A percentile compares a stretch with the other conserved stretches of the same genome.
These are phyloP conservation scores for Lichtheimia ramosa DNA, from an alignment of 371 early-diverging fungal genomes.

Conservation along the genomic window DNA sequence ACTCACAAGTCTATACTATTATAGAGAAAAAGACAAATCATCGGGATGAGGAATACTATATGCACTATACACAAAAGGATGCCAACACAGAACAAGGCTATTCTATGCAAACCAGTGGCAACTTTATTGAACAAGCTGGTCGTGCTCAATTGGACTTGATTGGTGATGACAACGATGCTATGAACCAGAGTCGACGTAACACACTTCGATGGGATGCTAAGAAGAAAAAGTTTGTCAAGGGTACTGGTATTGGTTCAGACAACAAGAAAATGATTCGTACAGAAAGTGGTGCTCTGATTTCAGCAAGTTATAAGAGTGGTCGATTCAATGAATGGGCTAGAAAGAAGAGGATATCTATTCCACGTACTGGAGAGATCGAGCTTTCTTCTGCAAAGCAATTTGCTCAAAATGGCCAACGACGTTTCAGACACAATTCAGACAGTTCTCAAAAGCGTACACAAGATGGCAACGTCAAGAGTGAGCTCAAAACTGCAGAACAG, in stretches of 20 bases:
- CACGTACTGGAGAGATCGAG: constrained; percentile 88
- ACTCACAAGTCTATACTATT: neutral
- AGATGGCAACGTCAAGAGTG: constrained; percentile 50
- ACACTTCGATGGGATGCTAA: constrained; percentile 90
- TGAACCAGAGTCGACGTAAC: constrained; percentile 48
- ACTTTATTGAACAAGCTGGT: constrained; percentile 82
- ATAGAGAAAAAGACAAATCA: constrained; percentile 30
- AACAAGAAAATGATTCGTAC: constrained; percentile 94
- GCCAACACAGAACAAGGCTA: constrained; percentile 92
- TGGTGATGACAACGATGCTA: constrained; percentile 81
- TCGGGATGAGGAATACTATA: constrained; percentile 86
- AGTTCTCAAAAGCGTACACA: constrained; percentile 65
- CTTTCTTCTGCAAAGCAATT: constrained; percentile 47
- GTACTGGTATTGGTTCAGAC: constrained; percentile 87
- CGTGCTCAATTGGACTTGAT: constrained; percentile 78
- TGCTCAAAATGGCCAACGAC: constrained; percentile 32
- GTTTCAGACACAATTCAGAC: constrained; percentile 65
- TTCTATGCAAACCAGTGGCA: constrained; percentile 70
- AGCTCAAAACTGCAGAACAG: constrained; percentile 81
- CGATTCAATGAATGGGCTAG: constrained; percentile 89
- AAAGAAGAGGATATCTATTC: constrained; percentile 76
- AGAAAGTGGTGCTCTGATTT: constrained; percentile 88
- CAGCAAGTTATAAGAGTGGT: constrained; percentile 88
- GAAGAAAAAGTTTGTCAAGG: constrained; percentile 89
- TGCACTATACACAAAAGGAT: constrained; percentile 85